Percentiles rank a stretch among this genome's conserved stretches.
Evolutionary conservation across 2,329 filamentous ascomycete genomes (phyloP).

Genomic region (Emericellopsis cladophorae): DNA sequence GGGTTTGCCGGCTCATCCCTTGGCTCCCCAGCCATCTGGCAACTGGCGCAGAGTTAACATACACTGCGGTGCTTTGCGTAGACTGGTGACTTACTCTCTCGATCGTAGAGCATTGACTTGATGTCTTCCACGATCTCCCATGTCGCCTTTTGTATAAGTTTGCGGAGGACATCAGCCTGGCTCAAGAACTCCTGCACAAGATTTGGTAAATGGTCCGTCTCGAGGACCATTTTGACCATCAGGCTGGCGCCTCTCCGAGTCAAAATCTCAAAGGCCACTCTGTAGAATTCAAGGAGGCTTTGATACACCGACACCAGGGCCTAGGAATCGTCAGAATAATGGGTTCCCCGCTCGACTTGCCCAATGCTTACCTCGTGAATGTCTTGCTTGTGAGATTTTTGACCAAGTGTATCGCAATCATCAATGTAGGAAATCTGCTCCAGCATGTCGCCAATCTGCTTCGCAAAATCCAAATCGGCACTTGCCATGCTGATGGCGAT

Average conservation of each 20-base stretch:
- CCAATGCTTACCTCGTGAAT: constrained; percentile 5
- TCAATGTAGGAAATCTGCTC: constrained; percentile 15
- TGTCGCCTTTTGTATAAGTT: constrained; percentile 11
- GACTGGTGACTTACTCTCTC: constrained; percentile 8
- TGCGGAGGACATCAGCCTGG: constrained; percentile 11
- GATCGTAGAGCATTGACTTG: constrained; percentile 11
- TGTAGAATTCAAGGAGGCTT: constrained; percentile 14
- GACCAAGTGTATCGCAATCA: constrained; percentile 14
- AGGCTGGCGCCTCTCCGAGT: constrained; percentile 8
- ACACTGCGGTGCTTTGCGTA: neutral
- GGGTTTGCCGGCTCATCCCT: constrained; percentile 4
- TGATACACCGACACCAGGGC: constrained; percentile 12
- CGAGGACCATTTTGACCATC: constrained; percentile 10
- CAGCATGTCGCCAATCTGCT: constrained; percentile 13
- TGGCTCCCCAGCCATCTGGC: constrained; percentile 2
- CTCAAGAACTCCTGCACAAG: constrained; percentile 11
- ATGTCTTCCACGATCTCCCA: constrained; percentile 11
- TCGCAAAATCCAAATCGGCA: constrained; percentile 7
- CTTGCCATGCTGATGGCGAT: constrained; percentile 12
- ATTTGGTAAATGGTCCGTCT: constrained; percentile 9
- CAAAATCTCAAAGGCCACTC: constrained; percentile 10
- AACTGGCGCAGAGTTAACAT: constrained; percentile 1
- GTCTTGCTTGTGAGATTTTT: constrained; percentile 7
- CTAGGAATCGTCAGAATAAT: constrained; percentile 1
- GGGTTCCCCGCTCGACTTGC: neutral